Evolutionary conservation across 148 eudicot species (phyloP), one percentile per base, ranked within the genome.

Genomic region (Polygonum aviculare): DNA sequence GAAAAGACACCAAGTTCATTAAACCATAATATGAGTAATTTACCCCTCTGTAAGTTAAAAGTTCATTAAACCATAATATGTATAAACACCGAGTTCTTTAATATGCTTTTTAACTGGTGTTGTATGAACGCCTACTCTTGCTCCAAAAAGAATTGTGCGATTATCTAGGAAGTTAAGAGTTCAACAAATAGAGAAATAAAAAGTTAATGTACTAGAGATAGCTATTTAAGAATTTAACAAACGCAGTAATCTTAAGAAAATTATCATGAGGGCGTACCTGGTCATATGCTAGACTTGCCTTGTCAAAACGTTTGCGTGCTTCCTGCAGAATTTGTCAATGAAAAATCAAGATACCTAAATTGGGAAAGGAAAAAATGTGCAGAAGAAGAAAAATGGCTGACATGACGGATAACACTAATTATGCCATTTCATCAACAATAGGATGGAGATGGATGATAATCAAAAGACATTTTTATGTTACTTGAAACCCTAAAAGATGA

Each of bases 291-390:
- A 95, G 89, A 82, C 92, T 89, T n/a, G 98, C 94, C 86, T 92
- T 95, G 82, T 95, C 98, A 82, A 95, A 95, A 47, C 96, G 96
- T 79, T 88, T 95, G 48, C 97, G 92, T 69, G 97, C 98, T 84
- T 94, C 98, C 98, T 94, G 91, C 85, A 88, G 62, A 33, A 67
- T 2, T 2, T 14, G 0, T 67, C 10, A 67, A 4, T 41, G 72
- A 36, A 67, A 67, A 67, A 67, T 67, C 72, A 67, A 67, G 45
- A 36, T 60, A 5, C 38, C 38, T 60, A 60, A 26, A 31, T 35
- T 9, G 39, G 38, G 69, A 35, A 12, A 59, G 10, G 19, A 63
- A 55, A 22, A 62, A 19, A 38, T 39, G 40, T 63, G 48, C 21
- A 75, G 4, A 7, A 10, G 4, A 7, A 10, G 7, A 14, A 65